phyloP scores from a whole-genome alignment of 768 basidiomycete genomes.

The Kwoniella botswanensis region DNA sequence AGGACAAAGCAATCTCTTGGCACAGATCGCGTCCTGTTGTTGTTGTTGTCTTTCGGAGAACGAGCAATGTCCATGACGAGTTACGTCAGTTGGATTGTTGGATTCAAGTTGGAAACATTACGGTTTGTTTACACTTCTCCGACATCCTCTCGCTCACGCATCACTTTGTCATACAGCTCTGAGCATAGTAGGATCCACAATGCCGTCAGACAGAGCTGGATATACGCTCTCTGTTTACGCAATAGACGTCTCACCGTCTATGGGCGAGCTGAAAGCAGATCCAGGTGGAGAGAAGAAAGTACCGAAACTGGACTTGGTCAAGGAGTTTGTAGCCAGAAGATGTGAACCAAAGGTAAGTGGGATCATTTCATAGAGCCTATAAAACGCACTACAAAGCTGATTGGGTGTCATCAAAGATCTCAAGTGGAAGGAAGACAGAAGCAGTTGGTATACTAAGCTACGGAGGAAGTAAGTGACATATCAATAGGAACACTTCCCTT shows the following conservation, averaged over 20 bases:
- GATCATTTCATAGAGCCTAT: not conserved
- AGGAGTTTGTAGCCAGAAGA: conserved; percentile 87
- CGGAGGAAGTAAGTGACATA: conserved; percentile 68
- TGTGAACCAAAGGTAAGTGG: conserved; percentile 81
- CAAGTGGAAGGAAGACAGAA: conserved; percentile 88
- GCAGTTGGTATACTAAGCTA: conserved; percentile 88
- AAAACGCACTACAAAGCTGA: not conserved
- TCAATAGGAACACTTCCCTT: not conserved
- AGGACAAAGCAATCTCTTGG: not conserved
- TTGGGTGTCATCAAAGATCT: conserved; percentile 67
- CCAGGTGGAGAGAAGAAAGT: conserved; percentile 64
- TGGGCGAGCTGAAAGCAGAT: conserved; percentile 70
- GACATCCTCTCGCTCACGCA: too few relatives aligned
- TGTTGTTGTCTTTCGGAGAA: not conserved
- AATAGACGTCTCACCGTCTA: conserved; percentile 83
- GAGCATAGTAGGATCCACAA: conserved; percentile 9
- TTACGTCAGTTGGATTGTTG: conserved; percentile 5
- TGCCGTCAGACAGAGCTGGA: conserved; percentile 51
- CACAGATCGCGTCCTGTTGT: conserved; percentile 1
- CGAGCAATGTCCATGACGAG: not conserved
- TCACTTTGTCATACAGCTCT: too few relatives aligned
- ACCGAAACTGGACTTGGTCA: conserved; percentile 76
- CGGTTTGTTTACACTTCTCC: not conserved
- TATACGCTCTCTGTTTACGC: conserved; percentile 66
- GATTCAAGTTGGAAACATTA: conserved; percentile 2